Evolutionary conservation across 345 rosid genomes (phyloP), one percentile per base, ranked within the genome.

Genomic region (Bruguiera gymnorhiza): DNA sequence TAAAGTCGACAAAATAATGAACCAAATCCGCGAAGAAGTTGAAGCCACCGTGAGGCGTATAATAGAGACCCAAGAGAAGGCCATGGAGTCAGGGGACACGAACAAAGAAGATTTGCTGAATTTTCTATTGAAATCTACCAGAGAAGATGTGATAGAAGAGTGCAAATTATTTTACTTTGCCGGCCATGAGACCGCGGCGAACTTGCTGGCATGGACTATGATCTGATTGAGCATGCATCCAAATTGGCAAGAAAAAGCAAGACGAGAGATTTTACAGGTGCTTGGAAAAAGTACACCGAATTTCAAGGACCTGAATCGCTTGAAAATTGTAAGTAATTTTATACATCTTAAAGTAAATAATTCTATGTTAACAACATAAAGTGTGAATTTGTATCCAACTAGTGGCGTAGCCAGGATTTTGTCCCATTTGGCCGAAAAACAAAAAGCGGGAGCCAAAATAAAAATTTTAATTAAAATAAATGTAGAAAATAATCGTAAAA

Each of bases 121-220:
- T 8, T 63, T 69, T 60, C 34, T 79, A 52, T 70, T 79, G 21
- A 26, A 67, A 34, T 60, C 60, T 24, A 75, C 70, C 51, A 72
- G 52, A 31, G 66, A 76, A 30, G 76, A 76, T 37, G 70, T 72
- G 4, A 52, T 72, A 32, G 76, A 76, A 36, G 80, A 76, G 63
- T 67, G 76, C 66, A 76, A 71, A 20, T 21, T 70, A 3, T 71
- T 79, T 61, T 78, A 74, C 70, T 70, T 74, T 52, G 83, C 81
- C 1, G 88, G 88, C 6, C 76, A 78, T 18, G 84, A 78, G 51
- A 78, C 83, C 56, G 82, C 78, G 3, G 67, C 88, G 36, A 78
- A 64, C 54, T 67, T 20, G 65, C 76, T 79, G 9, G 68, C 71
- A 0, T 79, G 79, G 82, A 72, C 78, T 2, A 58, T 75, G 74